Base-by-base conservation (phyloP, 2,329 filamentous ascomycete species). In the Aspergillus hiratsukae region DNA sequence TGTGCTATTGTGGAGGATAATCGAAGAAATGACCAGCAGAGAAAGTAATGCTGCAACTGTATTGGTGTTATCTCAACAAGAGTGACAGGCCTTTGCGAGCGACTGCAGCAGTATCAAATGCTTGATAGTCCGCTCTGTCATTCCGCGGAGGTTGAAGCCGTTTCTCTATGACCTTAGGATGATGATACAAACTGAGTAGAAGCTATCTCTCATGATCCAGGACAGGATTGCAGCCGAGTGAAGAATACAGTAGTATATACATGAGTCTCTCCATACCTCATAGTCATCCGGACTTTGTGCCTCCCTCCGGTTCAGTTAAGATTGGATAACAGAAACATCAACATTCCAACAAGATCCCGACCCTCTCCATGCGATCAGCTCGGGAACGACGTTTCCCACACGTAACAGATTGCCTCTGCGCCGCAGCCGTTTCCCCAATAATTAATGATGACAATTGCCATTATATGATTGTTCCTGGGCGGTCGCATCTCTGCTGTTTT, bases 71-170 rank as follows among this genome's bases (percentile, higher is more conserved):
- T 37, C 31, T 37, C 31, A 37, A 37, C 11, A 27, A 23, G 4
- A 27, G 43, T 21, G 11, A 46, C 25, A 14, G 4, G 43, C 21
- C 21, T 46, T 46, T 25, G 62, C 65, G n/a, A 70, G 58, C 46
- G 65, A 68, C 53, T 70, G 65, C 57, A 69, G 53, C 54, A 69
- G 57, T 48, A 69, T 64, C 48, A 69, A 62, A 64, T 69, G 61
- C 10, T 61, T 59, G 56, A 64, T 67, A 19, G 67, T 64, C 53
- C 62, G 63, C 62, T 66, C 65, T 55, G 68, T 70, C 68, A 70
- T 70, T 62, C 65, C 66, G 43, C 43, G 10, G 43, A 46, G 9
- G 23, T 27, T 25, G 43, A 17, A 14, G 10, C 19, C 1, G 31
- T 17, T 37, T 17, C 31, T 17, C 31, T 37, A 37, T 37, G 31